phyloP scores from a whole-genome alignment of 2,329 filamentous ascomycete species.

The Alternaria gansuensis region DNA sequence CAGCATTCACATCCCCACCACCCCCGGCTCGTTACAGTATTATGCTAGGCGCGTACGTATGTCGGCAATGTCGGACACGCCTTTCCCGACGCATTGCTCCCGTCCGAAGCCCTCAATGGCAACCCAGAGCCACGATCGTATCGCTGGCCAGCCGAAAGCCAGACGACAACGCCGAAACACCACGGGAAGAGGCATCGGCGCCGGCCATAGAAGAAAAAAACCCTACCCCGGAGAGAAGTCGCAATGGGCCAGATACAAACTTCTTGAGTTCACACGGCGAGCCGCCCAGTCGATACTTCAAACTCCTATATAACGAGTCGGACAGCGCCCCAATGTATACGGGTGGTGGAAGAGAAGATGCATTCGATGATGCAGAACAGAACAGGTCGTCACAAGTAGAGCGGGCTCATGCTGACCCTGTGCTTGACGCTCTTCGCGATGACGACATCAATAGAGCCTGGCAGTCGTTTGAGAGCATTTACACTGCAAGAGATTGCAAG shows the following conservation, averaged over 20 bases:
- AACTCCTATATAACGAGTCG: constrained; percentile 14
- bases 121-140: constrained; percentile 44
- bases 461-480: constrained; percentile 40
- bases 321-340: not conserved
- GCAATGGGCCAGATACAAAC: not conserved
- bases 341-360: not conserved
- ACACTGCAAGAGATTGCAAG: constrained; percentile 40
- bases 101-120: constrained; percentile 39
- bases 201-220: constrained; percentile 13
- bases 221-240: constrained; percentile 3
- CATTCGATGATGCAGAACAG: not conserved
- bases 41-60: constrained; percentile 49
- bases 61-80: constrained; percentile 44
- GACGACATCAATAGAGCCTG: constrained; percentile 37
- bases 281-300: constrained; percentile 30
- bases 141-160: constrained; percentile 35
- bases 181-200: constrained; percentile 18
- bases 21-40: constrained; percentile 9
- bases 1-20: constrained; percentile 9
- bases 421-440: not conserved
- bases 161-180: constrained; percentile 16
- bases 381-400: not conserved
- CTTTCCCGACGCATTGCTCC: constrained; percentile 27
- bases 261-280: not conserved
- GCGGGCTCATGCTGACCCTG: constrained; percentile 2